These are phyloP conservation scores for Trichophyton benhamiae DNA, from an alignment of 2,329 filamentous ascomycete genomes.

Conservation along the genomic window DNA sequence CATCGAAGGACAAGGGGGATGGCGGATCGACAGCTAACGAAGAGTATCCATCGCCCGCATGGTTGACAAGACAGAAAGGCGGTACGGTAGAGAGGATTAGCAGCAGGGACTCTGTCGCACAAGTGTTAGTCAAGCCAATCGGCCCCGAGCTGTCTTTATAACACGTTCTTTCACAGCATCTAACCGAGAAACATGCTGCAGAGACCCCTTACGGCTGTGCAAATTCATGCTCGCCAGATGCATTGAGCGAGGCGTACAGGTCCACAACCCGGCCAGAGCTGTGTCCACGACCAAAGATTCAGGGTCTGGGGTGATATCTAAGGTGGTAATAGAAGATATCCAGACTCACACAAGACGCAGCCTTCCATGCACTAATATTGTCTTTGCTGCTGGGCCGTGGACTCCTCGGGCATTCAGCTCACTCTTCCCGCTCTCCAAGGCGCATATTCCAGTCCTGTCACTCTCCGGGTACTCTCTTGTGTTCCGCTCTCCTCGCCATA, in stretches of 20 bases:
- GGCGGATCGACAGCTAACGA: slow-evolving; percentile 20
- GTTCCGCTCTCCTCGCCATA: slow-evolving; percentile 45
- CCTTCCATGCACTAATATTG: slow-evolving; percentile 51
- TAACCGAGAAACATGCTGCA: slow-evolving; percentile 21
- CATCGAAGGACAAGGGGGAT: slow-evolving; percentile 28
- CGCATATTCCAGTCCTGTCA: slow-evolving; percentile 45
- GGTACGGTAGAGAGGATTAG: slow-evolving; percentile 51
- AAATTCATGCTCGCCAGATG: slow-evolving; percentile 51
- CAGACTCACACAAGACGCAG: slow-evolving; percentile 17
- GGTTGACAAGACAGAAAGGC: slow-evolving; percentile 46
- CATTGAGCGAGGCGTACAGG: slow-evolving; percentile 46
- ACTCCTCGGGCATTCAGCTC: slow-evolving; percentile 50
- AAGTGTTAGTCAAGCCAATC: slow-evolving; percentile 41
- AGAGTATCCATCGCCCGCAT: slow-evolving; percentile 34
- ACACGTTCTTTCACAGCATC: neutral
- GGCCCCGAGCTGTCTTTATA: neutral
- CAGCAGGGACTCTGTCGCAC: slow-evolving; percentile 48
- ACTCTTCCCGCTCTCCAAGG: slow-evolving; percentile 48
- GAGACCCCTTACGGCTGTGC: slow-evolving; percentile 55
- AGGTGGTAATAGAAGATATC: slow-evolving; percentile 40
- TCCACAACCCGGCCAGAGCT: slow-evolving; percentile 53
- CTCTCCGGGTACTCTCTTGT: slow-evolving; percentile 63
- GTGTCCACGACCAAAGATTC: slow-evolving; percentile 42
- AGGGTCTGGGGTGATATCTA: slow-evolving; percentile 37
- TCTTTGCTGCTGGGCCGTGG: slow-evolving; percentile 62